Evolutionary conservation across 805 yeast genomes (phyloP), one percentile per base, ranked within the genome.

Genomic region (Scheffersomyces ergatensis): DNA sequence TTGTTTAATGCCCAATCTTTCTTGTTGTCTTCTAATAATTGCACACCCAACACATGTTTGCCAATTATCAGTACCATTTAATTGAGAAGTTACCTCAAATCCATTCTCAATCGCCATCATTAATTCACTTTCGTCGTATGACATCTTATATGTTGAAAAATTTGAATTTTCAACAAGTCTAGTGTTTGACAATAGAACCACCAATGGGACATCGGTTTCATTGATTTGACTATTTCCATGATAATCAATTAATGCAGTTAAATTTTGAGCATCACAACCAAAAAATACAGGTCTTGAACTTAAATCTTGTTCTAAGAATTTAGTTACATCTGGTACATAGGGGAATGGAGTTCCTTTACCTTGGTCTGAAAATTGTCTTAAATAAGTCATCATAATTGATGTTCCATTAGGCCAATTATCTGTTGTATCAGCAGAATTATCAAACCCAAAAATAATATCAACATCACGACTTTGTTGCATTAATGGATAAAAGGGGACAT

Each of bases 31-130:
- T 64, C 86, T 81, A 42, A 87, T 72, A 34, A 88, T 74, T 5
- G 95, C 96, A 70, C 96, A 88, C 3, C 88, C 87, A 37, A 88
- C 76, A 68, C 96, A 88, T 3, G 80, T 77, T 32, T 77, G 68
- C 83, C 87, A 88, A 48, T 85, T 93, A 20, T 80, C 56, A 7
- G 95, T 82, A 31, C 80, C 63, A 56, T 86, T 87, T 40, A 70
- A 68, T 53, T 83, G 74, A 0, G 89, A 70, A 5, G 82, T 77
- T n/a, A 77, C 71, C 52, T 84, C 87, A 55, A 78, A 84, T 3
- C 96, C 96, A 57, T 88, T 89, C 47, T 70, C 58, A 41, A 89
- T 76, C 72, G 87, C 76, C 0, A 72, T 67, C 30, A 70, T 60
- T 48, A 79, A 77, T 49, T 83, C 87, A 0, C 70, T 72, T 34